Evolutionary conservation across 163 green algal genomes (phyloP).

Genomic region (Scenedesmus sp.): DNA sequence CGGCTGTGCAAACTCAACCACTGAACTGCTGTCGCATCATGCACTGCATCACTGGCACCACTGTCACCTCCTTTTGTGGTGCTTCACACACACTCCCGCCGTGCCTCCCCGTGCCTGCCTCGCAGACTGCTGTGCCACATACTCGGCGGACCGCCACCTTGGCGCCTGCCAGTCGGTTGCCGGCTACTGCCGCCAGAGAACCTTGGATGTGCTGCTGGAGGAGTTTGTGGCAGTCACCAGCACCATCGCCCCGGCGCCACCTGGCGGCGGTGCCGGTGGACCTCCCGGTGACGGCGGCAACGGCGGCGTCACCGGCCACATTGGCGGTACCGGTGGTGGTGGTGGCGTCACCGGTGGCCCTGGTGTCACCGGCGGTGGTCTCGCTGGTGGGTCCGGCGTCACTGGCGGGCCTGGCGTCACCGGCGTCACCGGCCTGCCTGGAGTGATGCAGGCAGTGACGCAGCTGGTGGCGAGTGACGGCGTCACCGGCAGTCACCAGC

Average conservation of each 20-base stretch:
- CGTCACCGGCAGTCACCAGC: not conserved
- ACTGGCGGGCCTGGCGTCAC: not conserved
- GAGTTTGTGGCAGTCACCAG: constrained; percentile 63
- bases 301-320: not conserved
- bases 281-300: not conserved
- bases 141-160: constrained; percentile 66
- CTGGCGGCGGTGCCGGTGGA: not conserved
- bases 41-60: no score
- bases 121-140: constrained; percentile 73
- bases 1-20: no score
- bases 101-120: not conserved
- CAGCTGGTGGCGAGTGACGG: not conserved
- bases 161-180: constrained; percentile 59
- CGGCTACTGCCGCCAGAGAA: constrained; percentile 79
- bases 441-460: not conserved
- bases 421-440: not conserved
- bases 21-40: no score
- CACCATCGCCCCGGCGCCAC: not conserved
- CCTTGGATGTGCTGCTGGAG: constrained; percentile 57
- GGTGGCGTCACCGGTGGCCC: not conserved
- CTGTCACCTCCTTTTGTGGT: no score
- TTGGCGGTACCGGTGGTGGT: not conserved
- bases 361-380: not conserved
- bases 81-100: not conserved
- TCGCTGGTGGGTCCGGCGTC: not conserved